Evolutionary conservation across 2,329 filamentous ascomycete genomes (phyloP).

Genomic region (Verticillium zaregamsianum): DNA sequence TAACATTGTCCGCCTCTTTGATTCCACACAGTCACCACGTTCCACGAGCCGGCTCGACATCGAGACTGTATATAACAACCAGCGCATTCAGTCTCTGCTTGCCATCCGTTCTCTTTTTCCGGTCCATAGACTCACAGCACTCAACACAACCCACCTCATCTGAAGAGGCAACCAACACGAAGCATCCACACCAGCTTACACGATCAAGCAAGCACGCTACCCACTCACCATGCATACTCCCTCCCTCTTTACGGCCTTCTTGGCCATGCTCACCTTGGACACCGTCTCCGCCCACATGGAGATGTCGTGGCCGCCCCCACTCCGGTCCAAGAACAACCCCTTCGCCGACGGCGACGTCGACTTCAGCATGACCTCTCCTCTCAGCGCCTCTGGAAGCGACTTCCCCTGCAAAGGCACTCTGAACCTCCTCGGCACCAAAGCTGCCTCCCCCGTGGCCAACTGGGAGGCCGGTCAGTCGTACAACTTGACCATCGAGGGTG

Average conservation of each 20-base stretch:
- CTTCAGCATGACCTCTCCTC: conserved; percentile 68
- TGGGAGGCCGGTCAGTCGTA: conserved; percentile 61
- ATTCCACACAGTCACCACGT: conserved; percentile 1
- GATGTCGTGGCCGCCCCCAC: conserved; percentile 47
- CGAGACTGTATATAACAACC: not conserved
- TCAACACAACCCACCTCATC: not conserved
- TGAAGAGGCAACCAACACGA: not conserved
- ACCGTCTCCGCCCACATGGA: conserved; percentile 52
- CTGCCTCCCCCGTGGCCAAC: conserved; percentile 51
- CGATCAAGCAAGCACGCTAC: not conserved
- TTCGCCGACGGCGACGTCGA: conserved; percentile 48
- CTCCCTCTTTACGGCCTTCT: conserved; percentile 30
- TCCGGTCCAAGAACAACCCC: conserved; percentile 50
- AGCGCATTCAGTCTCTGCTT: not conserved
- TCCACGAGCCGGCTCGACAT: conserved; percentile 3
- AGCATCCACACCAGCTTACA: conserved; percentile 1
- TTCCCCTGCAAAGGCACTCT: conserved; percentile 73
- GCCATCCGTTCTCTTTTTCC: not conserved
- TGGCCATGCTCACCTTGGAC: conserved; percentile 29
- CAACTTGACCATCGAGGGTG: conserved; percentile 60
- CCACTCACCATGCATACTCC: conserved; percentile 33
- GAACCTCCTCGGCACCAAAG: conserved; percentile 39
- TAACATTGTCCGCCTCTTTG: not conserved
- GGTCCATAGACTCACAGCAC: not conserved
- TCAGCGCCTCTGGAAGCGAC: conserved; percentile 55